A percentile compares a stretch with the other conserved stretches of the same genome.
Conservation (phyloP, 2,329 filamentous ascomycete genomes). For the Dryadomyces quercivorus region DNA sequence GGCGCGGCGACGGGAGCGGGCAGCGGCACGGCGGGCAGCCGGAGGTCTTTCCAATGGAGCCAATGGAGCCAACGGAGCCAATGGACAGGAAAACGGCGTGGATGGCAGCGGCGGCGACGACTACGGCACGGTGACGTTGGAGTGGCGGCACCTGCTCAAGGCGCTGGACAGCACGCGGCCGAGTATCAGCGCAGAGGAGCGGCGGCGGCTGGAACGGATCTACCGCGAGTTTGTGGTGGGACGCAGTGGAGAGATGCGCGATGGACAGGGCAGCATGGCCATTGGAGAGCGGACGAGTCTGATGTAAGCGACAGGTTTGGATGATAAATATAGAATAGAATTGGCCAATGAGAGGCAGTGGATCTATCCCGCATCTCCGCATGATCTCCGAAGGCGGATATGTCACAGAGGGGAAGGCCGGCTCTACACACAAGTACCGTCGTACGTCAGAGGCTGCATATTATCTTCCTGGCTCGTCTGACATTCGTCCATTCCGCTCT, state of each 20-base stretch:
- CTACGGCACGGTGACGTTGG: constrained; percentile 13
- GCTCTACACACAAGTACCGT: no score
- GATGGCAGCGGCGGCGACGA: constrained; percentile 10
- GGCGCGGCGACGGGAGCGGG: constrained; percentile 50
- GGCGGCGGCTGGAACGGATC: constrained; percentile 60
- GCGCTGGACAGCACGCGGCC: constrained; percentile 66
- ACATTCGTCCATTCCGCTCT: no score
- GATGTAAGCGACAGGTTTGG: constrained; percentile 46
- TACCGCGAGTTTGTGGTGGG: constrained; percentile 90
- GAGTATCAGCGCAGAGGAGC: constrained; percentile 72
- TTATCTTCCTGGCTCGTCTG: no score
- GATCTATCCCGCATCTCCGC: background rate
- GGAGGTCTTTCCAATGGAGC: constrained; percentile 2
- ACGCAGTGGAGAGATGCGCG: constrained; percentile 88
- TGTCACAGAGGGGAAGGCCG: background rate
- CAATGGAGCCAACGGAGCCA: constrained; percentile 13
- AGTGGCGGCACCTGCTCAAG: constrained; percentile 73
- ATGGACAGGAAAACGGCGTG: constrained; percentile 9
- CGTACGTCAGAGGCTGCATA: no score
- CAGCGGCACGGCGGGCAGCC: constrained; percentile 14
- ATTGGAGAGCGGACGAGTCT: constrained; percentile 85
- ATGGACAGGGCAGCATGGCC: constrained; percentile 82
- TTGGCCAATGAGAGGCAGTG: background rate
- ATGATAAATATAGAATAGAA: background rate
- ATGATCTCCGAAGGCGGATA: background rate